phyloP scores from a whole-genome alignment of 2,329 filamentous ascomycete species.

The Parascedosporium putredinis region DNA sequence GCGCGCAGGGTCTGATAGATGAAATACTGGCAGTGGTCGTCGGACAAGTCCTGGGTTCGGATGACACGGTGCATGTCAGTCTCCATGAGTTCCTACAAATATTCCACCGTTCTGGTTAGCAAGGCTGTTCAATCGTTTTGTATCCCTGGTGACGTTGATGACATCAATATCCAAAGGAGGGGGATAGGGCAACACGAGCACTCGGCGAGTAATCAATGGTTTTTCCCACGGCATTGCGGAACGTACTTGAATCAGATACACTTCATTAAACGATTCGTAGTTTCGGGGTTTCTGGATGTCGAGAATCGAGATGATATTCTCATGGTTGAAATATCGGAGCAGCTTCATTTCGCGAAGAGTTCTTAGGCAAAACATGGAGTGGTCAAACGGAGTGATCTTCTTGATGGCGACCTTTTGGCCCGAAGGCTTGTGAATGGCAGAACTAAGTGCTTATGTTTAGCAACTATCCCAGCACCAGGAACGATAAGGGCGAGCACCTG shows the following conservation, averaged over 20 bases:
- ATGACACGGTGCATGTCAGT: constrained; percentile 99
- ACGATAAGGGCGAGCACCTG: background rate
- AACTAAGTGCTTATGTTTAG: constrained; percentile 45
- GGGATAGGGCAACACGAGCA: no score
- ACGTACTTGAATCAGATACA: constrained; percentile 91
- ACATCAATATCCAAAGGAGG: no score
- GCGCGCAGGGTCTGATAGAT: constrained; percentile 98
- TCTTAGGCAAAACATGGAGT: constrained; percentile 96
- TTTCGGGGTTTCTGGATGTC: constrained; percentile 97
- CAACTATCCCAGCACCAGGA: no score
- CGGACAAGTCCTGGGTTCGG: constrained; percentile 93
- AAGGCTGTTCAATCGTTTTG: no score
- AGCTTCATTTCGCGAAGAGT: constrained; percentile 99
- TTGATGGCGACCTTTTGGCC: constrained; percentile 99
- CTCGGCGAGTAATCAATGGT: no score
- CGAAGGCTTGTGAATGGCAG: constrained; percentile 94
- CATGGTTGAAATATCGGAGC: constrained; percentile 96
- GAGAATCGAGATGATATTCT: constrained; percentile 99
- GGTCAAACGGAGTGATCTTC: constrained; percentile 98
- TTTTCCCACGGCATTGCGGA: background rate
- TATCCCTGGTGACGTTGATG: no score
- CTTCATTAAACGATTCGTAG: constrained; percentile 93
- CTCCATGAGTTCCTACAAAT: constrained; percentile 83
- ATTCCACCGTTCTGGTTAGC: no score
- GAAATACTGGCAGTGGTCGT: constrained; percentile 99